These are phyloP conservation scores for Nicotiana obtusifolia DNA, from an alignment of 257 asterid species.

Conservation along the genomic window DNA sequence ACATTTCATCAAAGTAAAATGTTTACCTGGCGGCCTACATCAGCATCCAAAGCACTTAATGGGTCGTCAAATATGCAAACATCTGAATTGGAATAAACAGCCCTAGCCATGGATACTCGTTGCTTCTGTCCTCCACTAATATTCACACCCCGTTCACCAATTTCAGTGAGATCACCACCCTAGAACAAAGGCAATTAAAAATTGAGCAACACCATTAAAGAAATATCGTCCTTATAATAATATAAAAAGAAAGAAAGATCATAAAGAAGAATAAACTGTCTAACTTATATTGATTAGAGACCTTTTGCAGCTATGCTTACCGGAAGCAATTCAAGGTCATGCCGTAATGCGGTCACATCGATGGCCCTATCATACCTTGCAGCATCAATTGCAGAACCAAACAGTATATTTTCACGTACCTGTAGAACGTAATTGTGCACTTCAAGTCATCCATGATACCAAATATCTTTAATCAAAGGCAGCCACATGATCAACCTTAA, in stretches of 20 bases:
- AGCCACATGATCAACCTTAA: not conserved
- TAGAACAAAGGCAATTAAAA: constrained; percentile 19
- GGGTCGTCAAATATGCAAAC: constrained; percentile 94
- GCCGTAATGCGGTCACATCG: constrained; percentile 71
- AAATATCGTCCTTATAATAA: not conserved
- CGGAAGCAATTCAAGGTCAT: constrained; percentile 80
- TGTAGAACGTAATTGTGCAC: constrained; percentile 22
- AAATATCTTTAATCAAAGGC: not conserved
- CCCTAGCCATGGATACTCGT: constrained; percentile 98
- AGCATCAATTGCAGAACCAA: constrained; percentile 66
- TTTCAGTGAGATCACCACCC: constrained; percentile 99
- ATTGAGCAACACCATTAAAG: constrained; percentile 1
- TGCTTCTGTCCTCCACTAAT: constrained; percentile 99
- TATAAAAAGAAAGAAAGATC: not conserved
- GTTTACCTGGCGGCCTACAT: constrained; percentile 90
- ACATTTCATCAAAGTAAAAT: not conserved
- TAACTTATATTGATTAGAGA: not conserved
- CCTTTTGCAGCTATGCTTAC: constrained; percentile 37
- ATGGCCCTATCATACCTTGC: constrained; percentile 62
- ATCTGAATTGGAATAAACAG: constrained; percentile 90
- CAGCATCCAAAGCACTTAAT: constrained; percentile 97
- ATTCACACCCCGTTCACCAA: constrained; percentile 99
- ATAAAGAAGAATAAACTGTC: not conserved
- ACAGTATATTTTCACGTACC: constrained; percentile 94
- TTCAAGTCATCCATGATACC: constrained; percentile 8